Conservation (phyloP, 2,329 filamentous ascomycete genomes). For the Paecilomyces sp. region DNA sequence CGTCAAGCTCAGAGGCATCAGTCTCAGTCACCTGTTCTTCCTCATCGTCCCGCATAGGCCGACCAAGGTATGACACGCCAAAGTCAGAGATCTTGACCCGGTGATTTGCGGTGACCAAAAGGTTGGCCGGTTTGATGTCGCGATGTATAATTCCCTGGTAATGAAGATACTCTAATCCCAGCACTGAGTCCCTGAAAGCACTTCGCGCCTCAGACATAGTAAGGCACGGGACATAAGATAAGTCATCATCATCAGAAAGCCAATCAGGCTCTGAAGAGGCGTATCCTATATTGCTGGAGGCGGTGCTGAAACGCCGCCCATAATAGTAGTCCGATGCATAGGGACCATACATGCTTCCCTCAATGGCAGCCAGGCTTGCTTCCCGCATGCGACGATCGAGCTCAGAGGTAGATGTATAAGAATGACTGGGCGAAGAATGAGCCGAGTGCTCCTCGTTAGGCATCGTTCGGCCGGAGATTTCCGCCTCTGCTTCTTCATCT, state of each 20-base stretch:
- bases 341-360: slow-evolving; percentile 70
- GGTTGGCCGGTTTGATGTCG: slow-evolving; percentile 83
- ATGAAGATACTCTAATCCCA: slow-evolving; percentile 89
- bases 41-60: slow-evolving; percentile 76
- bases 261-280: slow-evolving; percentile 38
- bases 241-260: slow-evolving; percentile 63
- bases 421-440: slow-evolving; percentile 47
- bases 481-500: slow-evolving; percentile 38
- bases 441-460: slow-evolving; percentile 46
- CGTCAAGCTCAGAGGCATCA: slow-evolving; percentile 79
- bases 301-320: slow-evolving; percentile 70
- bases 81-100: slow-evolving; percentile 98
- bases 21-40: slow-evolving; percentile 71
- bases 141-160: slow-evolving; percentile 79
- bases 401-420: slow-evolving; percentile 44
- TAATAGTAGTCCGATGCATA: slow-evolving; percentile 55
- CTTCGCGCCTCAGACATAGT: slow-evolving; percentile 74
- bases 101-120: slow-evolving; percentile 77
- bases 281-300: slow-evolving; percentile 54
- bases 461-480: slow-evolving; percentile 22
- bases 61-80: slow-evolving; percentile 93
- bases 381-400: slow-evolving; percentile 21
- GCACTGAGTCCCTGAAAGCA: slow-evolving; percentile 84
- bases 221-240: slow-evolving; percentile 88
- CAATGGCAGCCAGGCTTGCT: slow-evolving; percentile 48